Base-by-base conservation (phyloP, 345 rosid genomes). In the Citrus australasica region DNA sequence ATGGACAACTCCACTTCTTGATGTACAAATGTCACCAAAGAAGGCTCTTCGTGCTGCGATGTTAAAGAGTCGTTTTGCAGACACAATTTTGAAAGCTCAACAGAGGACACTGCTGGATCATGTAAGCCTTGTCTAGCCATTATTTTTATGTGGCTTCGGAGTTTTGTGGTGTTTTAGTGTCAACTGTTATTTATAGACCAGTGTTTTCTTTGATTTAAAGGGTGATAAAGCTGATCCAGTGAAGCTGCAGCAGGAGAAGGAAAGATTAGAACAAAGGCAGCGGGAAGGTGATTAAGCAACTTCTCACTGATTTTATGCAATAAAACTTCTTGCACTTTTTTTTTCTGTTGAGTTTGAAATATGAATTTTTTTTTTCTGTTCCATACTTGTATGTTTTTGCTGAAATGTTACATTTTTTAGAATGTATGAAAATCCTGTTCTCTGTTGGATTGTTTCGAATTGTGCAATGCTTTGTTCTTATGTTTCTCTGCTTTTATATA, bases 21-120 rank as follows among this genome's bases (percentile, higher is more conserved):
- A 82, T 65, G 80, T 82, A 13, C 92, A 81, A 63, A 73, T 93
- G 79, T 92, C 98, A 28, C 93, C 98, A 6, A 79, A 85, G 64
- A 95, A 88, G 81, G 97, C 93, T 77, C 89, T 93, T 16, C 95
- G 98, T 42, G 97, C 92, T 84, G 98, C 94, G 61, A 88, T 86
- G 58, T 76, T 95, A 32, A 95, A 86, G 83, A 84, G 76, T 28
- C 94, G 96, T 46, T 95, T 92, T 79, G 98, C 97, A 22, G 91
- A 80, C 55, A 89, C 93, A 35, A 93, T 95, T 53, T 64, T 89
- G 67, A 92, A 85, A 89, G 94, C 97, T 11, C 85, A 88, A 72
- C 92, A 88, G 74, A 90, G 82, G 90, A 88, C 91, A 42, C 83
- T 86, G 30, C 89, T 86, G 60, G 88, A 85, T 75, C 83, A 91